phyloP scores from a whole-genome alignment of 1,284 basidiomycete species.

The Leccinum fallax region DNA sequence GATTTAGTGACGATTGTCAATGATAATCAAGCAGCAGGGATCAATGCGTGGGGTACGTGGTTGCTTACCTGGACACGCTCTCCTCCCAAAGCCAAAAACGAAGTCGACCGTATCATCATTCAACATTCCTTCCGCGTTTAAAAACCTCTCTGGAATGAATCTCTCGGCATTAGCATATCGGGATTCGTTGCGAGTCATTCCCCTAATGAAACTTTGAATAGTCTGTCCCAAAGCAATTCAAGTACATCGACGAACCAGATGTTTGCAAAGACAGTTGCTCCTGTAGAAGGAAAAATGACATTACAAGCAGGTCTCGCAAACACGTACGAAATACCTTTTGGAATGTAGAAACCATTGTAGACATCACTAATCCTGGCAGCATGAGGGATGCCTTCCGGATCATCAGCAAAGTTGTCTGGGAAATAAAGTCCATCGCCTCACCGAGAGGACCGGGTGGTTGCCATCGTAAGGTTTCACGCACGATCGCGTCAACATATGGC shows the following conservation, averaged over 20 bases:
- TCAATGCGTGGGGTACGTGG: not conserved
- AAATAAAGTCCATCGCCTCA: constrained; percentile 1
- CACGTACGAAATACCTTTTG: constrained; percentile 23
- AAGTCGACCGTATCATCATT: constrained; percentile 18
- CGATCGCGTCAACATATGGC: constrained; percentile 41
- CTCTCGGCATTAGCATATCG: constrained; percentile 22
- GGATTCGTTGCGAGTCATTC: constrained; percentile 27
- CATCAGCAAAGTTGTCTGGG: not conserved
- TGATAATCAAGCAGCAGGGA: not conserved
- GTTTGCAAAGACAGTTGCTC: constrained; percentile 23
- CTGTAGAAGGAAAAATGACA: not conserved
- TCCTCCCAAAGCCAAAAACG: constrained; percentile 32
- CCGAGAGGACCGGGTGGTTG: constrained; percentile 28
- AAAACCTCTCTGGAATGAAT: constrained; percentile 30
- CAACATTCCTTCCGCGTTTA: constrained; percentile 20
- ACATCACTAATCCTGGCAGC: constrained; percentile 18
- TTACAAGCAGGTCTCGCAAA: not conserved
- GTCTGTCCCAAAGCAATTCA: no score
- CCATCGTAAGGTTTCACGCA: constrained; percentile 42
- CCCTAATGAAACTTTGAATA: constrained; percentile 19
- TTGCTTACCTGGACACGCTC: constrained; percentile 24
- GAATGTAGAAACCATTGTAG: constrained; percentile 31
- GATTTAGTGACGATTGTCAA: not conserved
- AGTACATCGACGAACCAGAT: constrained; percentile 18
- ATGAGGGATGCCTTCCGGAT: constrained; percentile 17